Evolutionary conservation across 257 asterid species (phyloP).

Genomic region (Solanum habrochaites): DNA sequence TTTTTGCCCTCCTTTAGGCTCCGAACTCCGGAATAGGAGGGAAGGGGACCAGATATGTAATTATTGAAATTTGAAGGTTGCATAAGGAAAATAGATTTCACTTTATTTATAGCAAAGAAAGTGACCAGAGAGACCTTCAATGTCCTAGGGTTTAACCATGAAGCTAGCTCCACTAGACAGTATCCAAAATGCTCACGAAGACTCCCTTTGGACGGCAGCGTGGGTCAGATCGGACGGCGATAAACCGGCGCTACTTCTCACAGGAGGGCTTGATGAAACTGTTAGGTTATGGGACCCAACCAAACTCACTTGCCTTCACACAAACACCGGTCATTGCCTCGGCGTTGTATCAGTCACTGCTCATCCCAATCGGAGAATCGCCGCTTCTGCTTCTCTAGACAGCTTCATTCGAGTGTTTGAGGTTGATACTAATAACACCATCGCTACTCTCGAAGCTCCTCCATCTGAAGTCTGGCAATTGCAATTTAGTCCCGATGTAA

Average conservation of each 20-base stretch:
- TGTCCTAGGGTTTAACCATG: conserved; percentile 24
- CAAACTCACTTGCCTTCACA: conserved; percentile 32
- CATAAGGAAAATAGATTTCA: background rate
- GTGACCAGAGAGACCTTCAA: background rate
- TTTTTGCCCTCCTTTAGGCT: no score
- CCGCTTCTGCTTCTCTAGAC: conserved; percentile 86
- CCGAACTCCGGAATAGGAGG: background rate
- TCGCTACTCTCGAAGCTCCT: conserved; percentile 95
- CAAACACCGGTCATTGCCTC: conserved; percentile 83
- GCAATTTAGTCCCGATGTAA: conserved; percentile 76
- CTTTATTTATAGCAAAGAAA: background rate
- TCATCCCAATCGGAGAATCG: conserved; percentile 85
- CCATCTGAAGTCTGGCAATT: conserved; percentile 98
- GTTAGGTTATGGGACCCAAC: conserved; percentile 74
- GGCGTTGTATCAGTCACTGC: conserved; percentile 91
- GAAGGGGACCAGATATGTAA: background rate
- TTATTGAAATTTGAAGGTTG: background rate
- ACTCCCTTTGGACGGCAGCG: conserved; percentile 82
- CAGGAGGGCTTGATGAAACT: conserved; percentile 95
- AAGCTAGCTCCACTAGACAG: conserved; percentile 62
- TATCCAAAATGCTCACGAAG: conserved; percentile 76
- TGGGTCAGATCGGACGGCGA: conserved; percentile 58
- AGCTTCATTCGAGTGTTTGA: conserved; percentile 83
- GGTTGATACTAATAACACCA: conserved; percentile 60
- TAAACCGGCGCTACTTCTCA: conserved; percentile 47